phyloP scores from a whole-genome alignment of 1,284 basidiomycete genomes.

The Earliella scabrosa region DNA sequence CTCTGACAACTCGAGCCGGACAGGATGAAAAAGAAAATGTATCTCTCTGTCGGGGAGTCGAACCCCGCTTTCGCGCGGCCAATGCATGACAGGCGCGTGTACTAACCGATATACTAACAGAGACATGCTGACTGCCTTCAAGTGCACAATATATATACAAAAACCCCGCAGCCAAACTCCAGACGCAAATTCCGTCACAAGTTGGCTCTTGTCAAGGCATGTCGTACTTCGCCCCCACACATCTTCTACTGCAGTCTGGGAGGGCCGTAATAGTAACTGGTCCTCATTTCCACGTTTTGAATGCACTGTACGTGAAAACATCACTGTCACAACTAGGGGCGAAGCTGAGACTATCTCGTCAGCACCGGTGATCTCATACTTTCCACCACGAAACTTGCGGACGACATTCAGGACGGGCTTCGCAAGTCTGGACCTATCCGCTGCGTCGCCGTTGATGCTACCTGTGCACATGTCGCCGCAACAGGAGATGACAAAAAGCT shows the following conservation, averaged over 20 bases:
- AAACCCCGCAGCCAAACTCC: too few species aligned
- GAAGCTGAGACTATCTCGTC: constrained; percentile 22
- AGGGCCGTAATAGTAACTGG: constrained; percentile 14
- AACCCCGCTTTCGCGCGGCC: constrained; percentile 45
- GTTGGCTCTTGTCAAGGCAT: neutral
- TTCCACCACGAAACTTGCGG: constrained; percentile 44
- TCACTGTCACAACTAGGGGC: too few species aligned
- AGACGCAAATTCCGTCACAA: neutral
- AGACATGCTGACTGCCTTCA: neutral
- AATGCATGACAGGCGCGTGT: constrained; percentile 19
- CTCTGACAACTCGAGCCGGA: too few species aligned
- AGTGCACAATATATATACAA: too few species aligned
- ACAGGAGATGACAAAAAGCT: constrained; percentile 82
- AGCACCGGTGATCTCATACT: constrained; percentile 60
- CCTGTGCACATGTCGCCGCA: constrained; percentile 59
- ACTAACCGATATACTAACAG: constrained; percentile 25
- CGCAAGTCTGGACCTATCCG: constrained; percentile 62
- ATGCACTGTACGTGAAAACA: constrained; percentile 13
- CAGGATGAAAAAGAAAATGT: neutral
- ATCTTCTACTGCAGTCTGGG: constrained; percentile 8
- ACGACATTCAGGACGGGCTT: constrained; percentile 38
- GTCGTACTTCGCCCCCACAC: constrained; percentile 15
- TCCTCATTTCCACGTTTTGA: constrained; percentile 17
- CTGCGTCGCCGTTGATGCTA: constrained; percentile 57
- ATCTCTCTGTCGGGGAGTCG: constrained; percentile 45